Evolutionary conservation across 2,329 filamentous ascomycete genomes (phyloP).

Genomic region (Pestalotiopsis sp.): DNA sequence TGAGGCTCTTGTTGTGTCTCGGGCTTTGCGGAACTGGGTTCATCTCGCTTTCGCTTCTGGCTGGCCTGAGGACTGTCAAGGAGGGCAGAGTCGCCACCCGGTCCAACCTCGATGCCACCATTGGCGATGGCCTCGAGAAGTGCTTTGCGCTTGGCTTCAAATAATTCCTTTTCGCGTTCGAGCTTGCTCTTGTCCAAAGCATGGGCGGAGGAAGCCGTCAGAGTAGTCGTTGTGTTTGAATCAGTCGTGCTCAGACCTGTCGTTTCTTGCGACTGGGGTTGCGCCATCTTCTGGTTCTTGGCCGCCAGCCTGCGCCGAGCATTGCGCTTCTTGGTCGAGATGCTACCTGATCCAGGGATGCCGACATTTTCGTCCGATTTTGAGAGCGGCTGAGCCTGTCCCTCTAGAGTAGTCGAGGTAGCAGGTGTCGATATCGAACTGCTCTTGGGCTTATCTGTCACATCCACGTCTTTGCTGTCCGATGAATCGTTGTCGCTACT

Average conservation of each 20-base stretch:
- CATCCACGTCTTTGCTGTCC: constrained; percentile 13
- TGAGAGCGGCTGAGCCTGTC: constrained; percentile 12
- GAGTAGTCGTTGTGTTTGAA: background rate
- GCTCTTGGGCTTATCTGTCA: background rate
- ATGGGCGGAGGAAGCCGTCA: background rate
- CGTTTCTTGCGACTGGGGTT: constrained; percentile 10
- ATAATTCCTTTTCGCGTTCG: constrained; percentile 38
- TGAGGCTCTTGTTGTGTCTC: background rate
- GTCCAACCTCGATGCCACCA: constrained; percentile 52
- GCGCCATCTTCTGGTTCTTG: constrained; percentile 23
- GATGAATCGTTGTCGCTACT: constrained; percentile 21
- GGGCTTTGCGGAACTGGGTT: constrained; percentile 1
- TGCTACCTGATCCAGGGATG: constrained; percentile 39
- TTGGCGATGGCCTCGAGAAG: constrained; percentile 52
- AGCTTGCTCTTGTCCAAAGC: background rate
- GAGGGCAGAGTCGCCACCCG: constrained; percentile 14
- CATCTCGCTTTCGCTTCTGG: constrained; percentile 27
- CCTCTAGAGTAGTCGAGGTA: background rate
- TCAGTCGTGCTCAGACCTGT: constrained; percentile 1
- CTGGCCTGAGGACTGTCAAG: constrained; percentile 11
- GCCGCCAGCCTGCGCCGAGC: constrained; percentile 45
- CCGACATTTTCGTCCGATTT: constrained; percentile 20
- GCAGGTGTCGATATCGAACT: background rate
- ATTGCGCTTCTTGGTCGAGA: constrained; percentile 54
- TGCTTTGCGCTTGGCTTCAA: constrained; percentile 52